Base-by-base conservation (phyloP, 495 filamentous ascomycete species). In the Lasiosphaeria hispida region DNA sequence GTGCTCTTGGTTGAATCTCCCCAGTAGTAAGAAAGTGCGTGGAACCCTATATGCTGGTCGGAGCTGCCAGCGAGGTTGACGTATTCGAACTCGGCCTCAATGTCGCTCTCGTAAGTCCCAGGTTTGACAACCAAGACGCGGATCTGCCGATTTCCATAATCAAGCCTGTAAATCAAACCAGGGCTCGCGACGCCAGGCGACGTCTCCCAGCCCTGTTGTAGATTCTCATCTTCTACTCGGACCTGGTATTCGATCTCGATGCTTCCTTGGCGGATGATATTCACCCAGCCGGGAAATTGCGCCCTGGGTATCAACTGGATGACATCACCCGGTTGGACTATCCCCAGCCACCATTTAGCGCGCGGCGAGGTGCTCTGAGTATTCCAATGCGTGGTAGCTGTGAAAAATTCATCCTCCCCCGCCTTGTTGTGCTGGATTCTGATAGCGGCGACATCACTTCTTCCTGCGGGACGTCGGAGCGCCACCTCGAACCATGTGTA, bases 21-120 rank as follows among this genome's bases (percentile, higher is more conserved):
- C 57, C 57, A 54, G 50, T 42, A 59, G 36, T 59, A 59, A 34
- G 57, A 59, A 7, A 59, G 41, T 30, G 57, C 57, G 23, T 59
- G 49, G 18, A 54, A 41, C 10, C 15, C 18, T 11, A 33, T 34
- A 15, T 23, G 10, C n/a, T 41, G 36, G 18, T n/a, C 19, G 13
- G 41, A 37, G 4, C 2, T 11, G 13, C 15, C 30, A 6, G 8
- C 42, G 3, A 56, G 10, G 30, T 43, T 56, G 33, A 34, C 14
- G 36, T 56, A 14, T 40, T 56, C 53, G 40, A 56, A 56, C 7
- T 15, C 14, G 30, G 53, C 53, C 10, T 56, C 1, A 39, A 56
- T 48, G n/a, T 18, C 53, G 15, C 2, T 43, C 0, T 36, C 53
- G 35, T 11, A 36, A 7, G 11, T 35, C 38, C 53, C 53, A 15